Base-by-base conservation (phyloP, 163 green algal species). In the Dunaliella salina region DNA sequence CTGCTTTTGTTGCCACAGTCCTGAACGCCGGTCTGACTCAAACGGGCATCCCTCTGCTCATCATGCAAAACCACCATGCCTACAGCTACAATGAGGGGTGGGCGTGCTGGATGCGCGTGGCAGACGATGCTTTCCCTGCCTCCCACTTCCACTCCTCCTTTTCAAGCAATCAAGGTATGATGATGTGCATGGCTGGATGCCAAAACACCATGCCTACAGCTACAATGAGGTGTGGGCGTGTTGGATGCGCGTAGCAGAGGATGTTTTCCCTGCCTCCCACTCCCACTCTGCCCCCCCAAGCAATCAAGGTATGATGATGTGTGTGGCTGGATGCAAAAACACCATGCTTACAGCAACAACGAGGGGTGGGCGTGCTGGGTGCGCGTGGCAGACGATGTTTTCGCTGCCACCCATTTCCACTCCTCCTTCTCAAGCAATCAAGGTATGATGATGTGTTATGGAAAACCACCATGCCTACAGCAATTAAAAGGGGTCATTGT, bases 181-280 rank as follows among this genome's bases (percentile, higher is more conserved):
- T 22, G 11, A 29, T 20, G 5, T 71, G 32, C 32, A 32, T 69
- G 46, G 32, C 22, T 90, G 95, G 45, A 87, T 97, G 35, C 88
- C 85, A 32, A 91, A 94, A 87, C 81, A 86, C 59, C 89, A 87
- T 59, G 95, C 91, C 45, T 95, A 94, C 88, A 80, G 90, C 22
- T 95, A 92, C 85, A 85, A 94, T 72, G 29, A 78, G 0, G 86
- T 82, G 0, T 84, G 98, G 88, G 46, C 81, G 33, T 40, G 35
- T n/a, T 98, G 95, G 95, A 88, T 94, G 85, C 85, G 90, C 33
- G 89, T 96, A 45, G 92, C 91, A 1, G 94, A 96, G 84, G 88
- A 88, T 32, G 86, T 87, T 0, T 93, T 93, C 84, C 84, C 89
- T 12, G 80, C 85, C 25, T 95, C 90, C 0, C 83, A 88, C 20